Evolutionary conservation across 345 rosid genomes (phyloP).

Genomic region (Psidium guajava): DNA sequence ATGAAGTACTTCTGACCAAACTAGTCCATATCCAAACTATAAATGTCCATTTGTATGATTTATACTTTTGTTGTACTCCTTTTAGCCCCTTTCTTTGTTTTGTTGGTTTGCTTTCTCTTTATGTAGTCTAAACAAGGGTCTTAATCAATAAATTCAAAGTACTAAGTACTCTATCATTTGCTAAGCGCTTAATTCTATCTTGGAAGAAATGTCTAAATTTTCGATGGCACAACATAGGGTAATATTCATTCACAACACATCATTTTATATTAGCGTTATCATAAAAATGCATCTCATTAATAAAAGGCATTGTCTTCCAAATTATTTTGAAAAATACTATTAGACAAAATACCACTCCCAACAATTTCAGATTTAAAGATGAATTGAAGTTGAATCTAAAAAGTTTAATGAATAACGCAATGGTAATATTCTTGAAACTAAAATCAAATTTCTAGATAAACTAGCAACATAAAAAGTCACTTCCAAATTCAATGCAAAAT

Average conservation of each 20-base stretch:
- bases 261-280: too few species aligned
- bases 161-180: not conserved
- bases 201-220: not conserved
- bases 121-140: not conserved
- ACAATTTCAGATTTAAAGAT: too few species aligned
- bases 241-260: too few species aligned
- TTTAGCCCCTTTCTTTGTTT: too few species aligned
- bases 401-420: too few species aligned
- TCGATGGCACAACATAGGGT: accelerated
- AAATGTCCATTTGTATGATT: not conserved
- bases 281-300: not conserved
- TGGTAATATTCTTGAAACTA: not conserved
- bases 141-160: not conserved
- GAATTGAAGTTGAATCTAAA: too few species aligned
- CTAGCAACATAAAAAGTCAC: not conserved
- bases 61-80: too few species aligned
- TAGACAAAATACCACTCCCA: too few species aligned
- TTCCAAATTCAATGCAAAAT: not conserved
- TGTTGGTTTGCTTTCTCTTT: accelerated
- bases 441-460: too few species aligned
- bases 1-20: not conserved
- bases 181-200: too few species aligned
- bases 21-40: not conserved
- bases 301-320: not conserved
- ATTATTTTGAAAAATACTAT: too few species aligned